Evolutionary conservation across 2,329 filamentous ascomycete species (phyloP).

Genomic region (Pseudogymnoascus sp.): DNA sequence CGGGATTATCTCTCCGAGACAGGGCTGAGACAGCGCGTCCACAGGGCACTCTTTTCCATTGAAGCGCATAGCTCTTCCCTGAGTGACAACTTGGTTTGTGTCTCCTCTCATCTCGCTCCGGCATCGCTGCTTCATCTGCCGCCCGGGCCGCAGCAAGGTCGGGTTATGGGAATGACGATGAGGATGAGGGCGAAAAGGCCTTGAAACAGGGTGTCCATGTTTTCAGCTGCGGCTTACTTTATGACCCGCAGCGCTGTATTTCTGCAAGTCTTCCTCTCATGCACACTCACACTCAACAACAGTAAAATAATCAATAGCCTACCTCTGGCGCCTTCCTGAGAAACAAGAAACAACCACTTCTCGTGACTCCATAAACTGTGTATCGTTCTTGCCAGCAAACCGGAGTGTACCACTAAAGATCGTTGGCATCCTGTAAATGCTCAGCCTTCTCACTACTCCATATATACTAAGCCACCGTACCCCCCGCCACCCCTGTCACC

Average conservation of each 20-base stretch:
- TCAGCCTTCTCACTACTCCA: background rate
- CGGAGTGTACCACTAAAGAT: background rate
- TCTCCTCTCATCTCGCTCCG: background rate
- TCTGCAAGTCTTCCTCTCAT: background rate
- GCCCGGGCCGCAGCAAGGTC: background rate
- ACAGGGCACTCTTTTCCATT: background rate
- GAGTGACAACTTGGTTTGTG: background rate
- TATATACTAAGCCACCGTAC: background rate
- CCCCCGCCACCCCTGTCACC: background rate
- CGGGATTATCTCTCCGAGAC: background rate
- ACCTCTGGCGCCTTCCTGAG: background rate
- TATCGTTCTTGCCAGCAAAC: background rate
- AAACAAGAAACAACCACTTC: background rate
- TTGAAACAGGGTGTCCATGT: background rate
- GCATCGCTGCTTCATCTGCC: conserved; percentile 2
- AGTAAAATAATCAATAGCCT: background rate
- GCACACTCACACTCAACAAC: background rate
- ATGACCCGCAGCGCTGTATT: background rate
- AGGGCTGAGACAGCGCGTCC: background rate
- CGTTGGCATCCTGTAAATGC: background rate
- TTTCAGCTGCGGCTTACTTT: background rate
- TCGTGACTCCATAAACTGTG: background rate
- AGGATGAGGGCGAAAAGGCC: background rate
- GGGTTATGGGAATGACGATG: too few species aligned
- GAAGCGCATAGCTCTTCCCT: background rate